phyloP scores from a whole-genome alignment of 2,329 filamentous ascomycete species.

The Dothistroma septosporum region DNA sequence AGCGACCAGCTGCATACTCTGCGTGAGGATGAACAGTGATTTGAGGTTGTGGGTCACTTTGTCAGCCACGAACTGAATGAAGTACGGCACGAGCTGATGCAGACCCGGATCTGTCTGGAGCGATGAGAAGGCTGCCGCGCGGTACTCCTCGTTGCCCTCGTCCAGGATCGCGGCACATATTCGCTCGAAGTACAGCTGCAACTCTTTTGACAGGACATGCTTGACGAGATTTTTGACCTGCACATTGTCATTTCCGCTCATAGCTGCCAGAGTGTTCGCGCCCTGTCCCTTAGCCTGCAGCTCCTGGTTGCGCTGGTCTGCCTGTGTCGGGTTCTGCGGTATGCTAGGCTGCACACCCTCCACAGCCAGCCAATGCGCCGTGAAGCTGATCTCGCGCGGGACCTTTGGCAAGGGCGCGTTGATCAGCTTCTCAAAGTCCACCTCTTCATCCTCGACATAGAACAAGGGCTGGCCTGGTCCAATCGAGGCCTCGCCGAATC shows the following conservation, averaged over 20 bases:
- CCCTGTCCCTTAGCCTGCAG: conserved; percentile 85
- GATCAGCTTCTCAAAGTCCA: conserved; percentile 98
- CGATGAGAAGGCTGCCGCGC: conserved; percentile 78
- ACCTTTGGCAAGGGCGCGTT: conserved; percentile 94
- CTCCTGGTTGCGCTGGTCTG: conserved; percentile 75
- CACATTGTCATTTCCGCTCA: conserved; percentile 77
- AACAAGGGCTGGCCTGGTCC: conserved; percentile 92
- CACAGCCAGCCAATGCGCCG: conserved; percentile 94
- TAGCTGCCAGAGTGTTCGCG: conserved; percentile 78
- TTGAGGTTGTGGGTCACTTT: conserved; percentile 93
- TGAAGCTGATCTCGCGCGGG: conserved; percentile 86
- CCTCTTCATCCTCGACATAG: conserved; percentile 97
- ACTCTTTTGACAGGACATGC: conserved; percentile 91
- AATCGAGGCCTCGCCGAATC: conserved; percentile 89
- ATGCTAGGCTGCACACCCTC: conserved; percentile 97
- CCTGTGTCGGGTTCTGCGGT: conserved; percentile 80
- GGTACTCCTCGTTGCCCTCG: conserved; percentile 81
- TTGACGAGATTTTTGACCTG: conserved; percentile 88
- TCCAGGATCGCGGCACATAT: conserved; percentile 85
- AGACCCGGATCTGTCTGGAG: conserved; percentile 85
- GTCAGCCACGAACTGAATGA: conserved; percentile 91
- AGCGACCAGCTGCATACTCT: conserved; percentile 87
- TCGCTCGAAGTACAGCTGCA: conserved; percentile 95
- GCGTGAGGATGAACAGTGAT: conserved; percentile 79
- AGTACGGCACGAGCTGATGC: conserved; percentile 94